Conservation (phyloP, 2,329 filamentous ascomycete genomes). For the Colletotrichum graminicola region DNA sequence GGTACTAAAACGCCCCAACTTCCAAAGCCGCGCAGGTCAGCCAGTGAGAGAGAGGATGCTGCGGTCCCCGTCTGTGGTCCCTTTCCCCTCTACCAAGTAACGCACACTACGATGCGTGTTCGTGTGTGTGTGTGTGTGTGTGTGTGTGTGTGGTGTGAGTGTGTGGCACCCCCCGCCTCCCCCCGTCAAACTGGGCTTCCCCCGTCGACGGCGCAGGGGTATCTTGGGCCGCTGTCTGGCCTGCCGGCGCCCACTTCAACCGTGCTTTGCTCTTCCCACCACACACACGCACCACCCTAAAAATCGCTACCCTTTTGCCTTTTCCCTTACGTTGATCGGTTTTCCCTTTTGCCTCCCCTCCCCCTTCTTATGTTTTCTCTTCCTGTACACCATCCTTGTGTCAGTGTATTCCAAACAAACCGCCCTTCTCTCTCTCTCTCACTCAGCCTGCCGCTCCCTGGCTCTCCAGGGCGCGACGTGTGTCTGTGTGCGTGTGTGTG, state of each 20-base stretch:
- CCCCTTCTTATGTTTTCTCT: slow-evolving; percentile 47
- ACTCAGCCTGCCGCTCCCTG: slow-evolving; percentile 58
- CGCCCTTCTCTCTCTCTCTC: slow-evolving; percentile 28
- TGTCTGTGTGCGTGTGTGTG: slow-evolving; percentile 44
- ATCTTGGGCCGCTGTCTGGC: slow-evolving; percentile 42
- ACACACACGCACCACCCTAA: slow-evolving; percentile 13
- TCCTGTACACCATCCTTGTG: slow-evolving; percentile 48
- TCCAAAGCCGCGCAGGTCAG: slow-evolving; percentile 9
- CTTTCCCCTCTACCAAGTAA: slow-evolving; percentile 17
- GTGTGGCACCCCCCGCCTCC: not conserved
- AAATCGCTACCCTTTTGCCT: slow-evolving; percentile 39
- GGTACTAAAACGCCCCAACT: slow-evolving; percentile 11
- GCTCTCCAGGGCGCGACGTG: slow-evolving; percentile 61
- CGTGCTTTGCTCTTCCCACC: slow-evolving; percentile 31
- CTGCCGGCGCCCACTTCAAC: slow-evolving; percentile 33
- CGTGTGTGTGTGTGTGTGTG: too few species aligned
- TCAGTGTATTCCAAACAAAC: slow-evolving; percentile 46
- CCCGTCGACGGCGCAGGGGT: slow-evolving; percentile 38
- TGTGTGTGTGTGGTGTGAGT: slow-evolving; percentile 20
- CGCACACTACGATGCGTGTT: not conserved
- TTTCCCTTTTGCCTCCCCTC: slow-evolving; percentile 9
- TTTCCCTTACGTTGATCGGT: slow-evolving; percentile 37
- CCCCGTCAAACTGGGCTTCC: slow-evolving; percentile 16
- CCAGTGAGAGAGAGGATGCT: slow-evolving; percentile 38
- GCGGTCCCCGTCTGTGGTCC: slow-evolving; percentile 33